Evolutionary conservation across 495 filamentous ascomycete species (phyloP).

Genomic region (Podospora pseudocomata): DNA sequence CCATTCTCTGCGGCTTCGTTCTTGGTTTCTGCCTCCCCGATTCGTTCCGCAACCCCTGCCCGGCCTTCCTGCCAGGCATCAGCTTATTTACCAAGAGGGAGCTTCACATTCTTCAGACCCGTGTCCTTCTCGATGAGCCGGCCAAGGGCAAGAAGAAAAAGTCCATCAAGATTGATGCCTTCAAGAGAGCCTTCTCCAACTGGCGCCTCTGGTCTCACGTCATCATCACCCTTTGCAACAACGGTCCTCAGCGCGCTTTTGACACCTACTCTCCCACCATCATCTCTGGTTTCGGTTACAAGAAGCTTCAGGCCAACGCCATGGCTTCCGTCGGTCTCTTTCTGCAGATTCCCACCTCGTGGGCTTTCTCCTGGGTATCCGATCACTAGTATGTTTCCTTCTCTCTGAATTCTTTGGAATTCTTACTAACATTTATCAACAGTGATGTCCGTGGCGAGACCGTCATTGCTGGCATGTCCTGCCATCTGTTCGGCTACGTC

Average conservation of each 20-base stretch:
- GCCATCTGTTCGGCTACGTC: slow-evolving; percentile 39
- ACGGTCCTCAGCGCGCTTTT: slow-evolving; percentile 38
- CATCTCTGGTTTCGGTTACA: slow-evolving; percentile 46
- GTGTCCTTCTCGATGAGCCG: slow-evolving; percentile 41
- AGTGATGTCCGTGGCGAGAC: slow-evolving; percentile 35
- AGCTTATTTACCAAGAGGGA: slow-evolving; percentile 35
- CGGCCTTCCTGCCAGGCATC: slow-evolving; percentile 42
- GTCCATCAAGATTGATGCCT: slow-evolving; percentile 26
- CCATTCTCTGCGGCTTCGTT: slow-evolving; percentile 48
- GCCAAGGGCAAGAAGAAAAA: slow-evolving; percentile 34
- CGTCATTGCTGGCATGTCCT: slow-evolving; percentile 26
- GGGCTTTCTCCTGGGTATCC: slow-evolving; percentile 41
- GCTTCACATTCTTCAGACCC: slow-evolving; percentile 36
- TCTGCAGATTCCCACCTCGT: slow-evolving; percentile 43
- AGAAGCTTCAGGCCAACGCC: slow-evolving; percentile 46
- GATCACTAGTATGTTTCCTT: slow-evolving; percentile 37
- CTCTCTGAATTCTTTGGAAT: background rate
- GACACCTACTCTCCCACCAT: slow-evolving; percentile 46
- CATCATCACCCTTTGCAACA: slow-evolving; percentile 42
- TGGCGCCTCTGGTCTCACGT: slow-evolving; percentile 43
- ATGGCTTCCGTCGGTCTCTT: slow-evolving; percentile 48
- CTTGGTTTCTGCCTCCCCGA: slow-evolving; percentile 51
- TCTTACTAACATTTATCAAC: background rate
- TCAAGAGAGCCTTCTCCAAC: slow-evolving; percentile 28
- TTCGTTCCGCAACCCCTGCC: slow-evolving; percentile 47